Conservation (phyloP, 208 protist genomes). For the Kentomonas sorsogonicus region DNA sequence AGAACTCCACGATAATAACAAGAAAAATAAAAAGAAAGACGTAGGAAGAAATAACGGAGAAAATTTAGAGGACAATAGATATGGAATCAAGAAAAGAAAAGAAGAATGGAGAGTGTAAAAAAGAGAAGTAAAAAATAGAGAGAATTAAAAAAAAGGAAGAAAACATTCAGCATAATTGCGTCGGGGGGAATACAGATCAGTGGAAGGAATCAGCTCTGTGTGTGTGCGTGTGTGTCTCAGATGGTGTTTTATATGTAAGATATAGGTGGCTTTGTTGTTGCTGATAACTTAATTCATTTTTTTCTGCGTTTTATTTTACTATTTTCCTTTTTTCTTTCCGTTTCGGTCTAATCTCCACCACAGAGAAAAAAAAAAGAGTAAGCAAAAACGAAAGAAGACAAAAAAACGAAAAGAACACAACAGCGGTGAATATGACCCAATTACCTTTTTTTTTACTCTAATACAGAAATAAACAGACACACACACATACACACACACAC, state of each 20-base stretch:
- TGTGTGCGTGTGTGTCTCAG: no score
- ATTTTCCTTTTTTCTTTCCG: neutral
- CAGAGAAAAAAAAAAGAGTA: neutral
- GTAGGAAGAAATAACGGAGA: neutral
- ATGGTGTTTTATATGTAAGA: no score
- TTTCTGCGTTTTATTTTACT: neutral
- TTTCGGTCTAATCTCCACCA: no score
- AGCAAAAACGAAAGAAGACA: constrained; percentile 9
- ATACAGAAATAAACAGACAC: neutral
- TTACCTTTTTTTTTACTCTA: constrained; percentile 1
- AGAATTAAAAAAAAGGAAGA: neutral
- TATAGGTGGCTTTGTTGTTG: no score
- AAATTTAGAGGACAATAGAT: constrained; percentile 1
- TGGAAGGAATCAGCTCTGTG: neutral
- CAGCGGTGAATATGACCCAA: neutral
- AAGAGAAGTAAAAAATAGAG: constrained; percentile 11
- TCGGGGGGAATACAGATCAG: neutral
- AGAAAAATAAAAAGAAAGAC: constrained; percentile 3
- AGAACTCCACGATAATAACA: no score
- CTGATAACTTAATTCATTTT: no score
- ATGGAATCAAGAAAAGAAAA: neutral
- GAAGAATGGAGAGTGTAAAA: neutral
- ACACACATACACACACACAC: neutral
- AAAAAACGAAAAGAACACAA: neutral
- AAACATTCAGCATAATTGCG: constrained; percentile 3